Base-by-base conservation (phyloP, 192 early-diverging fungal genomes). In the Backusella luteola region DNA sequence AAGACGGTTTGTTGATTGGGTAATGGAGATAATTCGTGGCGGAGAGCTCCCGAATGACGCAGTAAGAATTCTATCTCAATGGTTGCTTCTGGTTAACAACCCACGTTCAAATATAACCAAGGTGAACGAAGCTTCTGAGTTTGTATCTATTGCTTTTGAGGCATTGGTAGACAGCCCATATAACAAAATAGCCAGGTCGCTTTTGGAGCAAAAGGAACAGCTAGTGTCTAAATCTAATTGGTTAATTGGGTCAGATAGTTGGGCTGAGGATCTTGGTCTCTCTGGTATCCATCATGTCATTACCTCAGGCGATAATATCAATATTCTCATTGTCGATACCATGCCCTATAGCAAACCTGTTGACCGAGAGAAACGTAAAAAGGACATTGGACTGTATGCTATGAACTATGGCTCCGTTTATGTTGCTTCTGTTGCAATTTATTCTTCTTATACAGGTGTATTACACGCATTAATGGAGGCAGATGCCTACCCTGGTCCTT, bases 331-430 rank as follows among this genome's bases (percentile, higher is more conserved):
- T 35, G 84, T 98, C 53, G 96, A 98, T 79, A 96, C 93, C 0
- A 88, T 91, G 71, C 86, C 91, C 32, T 96, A 98, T 76, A 87
- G 91, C n/a, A 81, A 84, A 35, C 66, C 67, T 1, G 83, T 85
- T 23, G 76, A 84, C 44, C 83, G 78, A 41, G 89, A 91, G 66
- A 87, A 89, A 80, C 86, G 87, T 67, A 96, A 96, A 88, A 97
- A 97, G 87, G 96, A 98, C 81, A 88, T 97, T 78, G 97, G 96
- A 66, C 86, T 98, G 34, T 97, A 96, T 75, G 96, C 95, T 35
- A 96, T 98, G 95, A 94, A 93, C 84, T 96, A 97, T 86, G 94
- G 93, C 34, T 85, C 88, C 8, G 92, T 90, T 6, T 98, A 94
- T 80, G 96, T 97, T 19, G 97, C 97, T 21, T 95, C 96, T 1